These are phyloP conservation scores for Massarina eburnea DNA, from an alignment of 2,329 filamentous ascomycete species.

Conservation along the genomic window DNA sequence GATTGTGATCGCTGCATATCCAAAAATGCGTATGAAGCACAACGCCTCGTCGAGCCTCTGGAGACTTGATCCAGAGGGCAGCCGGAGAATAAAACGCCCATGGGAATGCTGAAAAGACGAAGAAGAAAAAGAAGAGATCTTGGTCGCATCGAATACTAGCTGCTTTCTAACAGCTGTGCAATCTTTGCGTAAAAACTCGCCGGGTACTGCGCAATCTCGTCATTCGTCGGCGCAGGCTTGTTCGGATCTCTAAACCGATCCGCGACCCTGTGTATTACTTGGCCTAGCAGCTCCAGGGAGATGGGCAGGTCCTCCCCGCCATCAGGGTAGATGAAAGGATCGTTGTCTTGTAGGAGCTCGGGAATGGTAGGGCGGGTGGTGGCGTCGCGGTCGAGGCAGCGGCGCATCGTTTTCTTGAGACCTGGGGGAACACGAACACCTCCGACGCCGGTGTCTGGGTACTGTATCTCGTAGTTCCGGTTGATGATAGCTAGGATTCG, in stretches of 20 bases:
- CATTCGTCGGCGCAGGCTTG: slow-evolving; percentile 57
- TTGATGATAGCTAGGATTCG: slow-evolving; percentile 87
- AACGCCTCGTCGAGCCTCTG: too few species aligned
- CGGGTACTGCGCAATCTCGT: slow-evolving; percentile 54
- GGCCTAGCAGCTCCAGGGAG: slow-evolving; percentile 58
- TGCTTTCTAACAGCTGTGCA: slow-evolving; percentile 39
- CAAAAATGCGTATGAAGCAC: not conserved
- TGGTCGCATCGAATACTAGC: not conserved
- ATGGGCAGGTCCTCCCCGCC: slow-evolving; percentile 53
- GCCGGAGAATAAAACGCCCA: too few species aligned
- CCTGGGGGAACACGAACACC: slow-evolving; percentile 58
- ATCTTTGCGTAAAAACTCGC: slow-evolving; percentile 53
- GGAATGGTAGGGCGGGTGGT: slow-evolving; percentile 58
- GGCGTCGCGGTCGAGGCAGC: slow-evolving; percentile 62
- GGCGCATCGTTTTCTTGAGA: slow-evolving; percentile 57
- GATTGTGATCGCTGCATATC: too few species aligned
- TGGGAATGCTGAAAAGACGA: not conserved
- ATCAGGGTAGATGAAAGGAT: slow-evolving; percentile 63
- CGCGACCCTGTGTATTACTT: slow-evolving; percentile 62
- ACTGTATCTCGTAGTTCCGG: slow-evolving; percentile 72
- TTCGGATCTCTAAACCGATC: slow-evolving; percentile 58
- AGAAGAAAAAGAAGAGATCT: not conserved
- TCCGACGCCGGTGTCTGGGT: slow-evolving; percentile 69
- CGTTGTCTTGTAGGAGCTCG: slow-evolving; percentile 57
- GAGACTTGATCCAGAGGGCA: too few species aligned